These are phyloP conservation scores for Globisporangium canariense DNA, from an alignment of 352 stramenopile genomes.

Conservation along the genomic window DNA sequence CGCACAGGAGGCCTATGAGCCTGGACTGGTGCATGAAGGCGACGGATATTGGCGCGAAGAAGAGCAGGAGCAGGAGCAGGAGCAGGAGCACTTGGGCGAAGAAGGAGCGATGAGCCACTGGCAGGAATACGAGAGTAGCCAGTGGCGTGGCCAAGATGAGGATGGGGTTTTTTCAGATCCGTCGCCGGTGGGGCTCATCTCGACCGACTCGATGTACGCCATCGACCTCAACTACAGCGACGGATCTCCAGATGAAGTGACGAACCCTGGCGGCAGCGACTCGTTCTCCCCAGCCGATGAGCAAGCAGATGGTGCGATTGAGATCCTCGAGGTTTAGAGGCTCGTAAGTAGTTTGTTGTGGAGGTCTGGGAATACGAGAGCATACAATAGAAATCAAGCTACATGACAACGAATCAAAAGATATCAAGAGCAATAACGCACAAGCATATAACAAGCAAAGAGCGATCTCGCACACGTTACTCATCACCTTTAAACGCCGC, in stretches of 20 bases:
- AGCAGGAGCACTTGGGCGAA: background rate
- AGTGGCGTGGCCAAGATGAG: background rate
- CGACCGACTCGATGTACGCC: conserved; percentile 49
- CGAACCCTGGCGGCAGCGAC: background rate
- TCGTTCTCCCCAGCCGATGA: conserved; percentile 11
- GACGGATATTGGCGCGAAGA: background rate
- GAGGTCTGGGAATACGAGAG: background rate
- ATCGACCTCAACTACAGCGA: conserved; percentile 41
- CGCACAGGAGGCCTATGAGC: background rate
- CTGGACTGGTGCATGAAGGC: background rate
- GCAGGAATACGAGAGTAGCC: background rate
- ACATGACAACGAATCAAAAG: background rate
- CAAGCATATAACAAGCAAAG: conserved; percentile 7
- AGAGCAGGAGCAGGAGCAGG: background rate
- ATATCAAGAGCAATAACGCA: background rate
- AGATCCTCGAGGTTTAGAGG: background rate
- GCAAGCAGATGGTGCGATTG: background rate
- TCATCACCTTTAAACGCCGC: conserved; percentile 37
- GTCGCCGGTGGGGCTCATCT: conserved; percentile 24
- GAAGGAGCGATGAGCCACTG: background rate
- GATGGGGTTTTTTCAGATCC: background rate
- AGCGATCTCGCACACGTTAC: conserved; percentile 13
- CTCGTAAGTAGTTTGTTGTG: background rate
- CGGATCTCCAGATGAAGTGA: conserved; percentile 5
- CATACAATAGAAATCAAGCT: background rate